Evolutionary conservation across 2,329 filamentous ascomycete genomes (phyloP), one percentile per base, ranked within the genome.

Genomic region (Shiraia sp.): DNA sequence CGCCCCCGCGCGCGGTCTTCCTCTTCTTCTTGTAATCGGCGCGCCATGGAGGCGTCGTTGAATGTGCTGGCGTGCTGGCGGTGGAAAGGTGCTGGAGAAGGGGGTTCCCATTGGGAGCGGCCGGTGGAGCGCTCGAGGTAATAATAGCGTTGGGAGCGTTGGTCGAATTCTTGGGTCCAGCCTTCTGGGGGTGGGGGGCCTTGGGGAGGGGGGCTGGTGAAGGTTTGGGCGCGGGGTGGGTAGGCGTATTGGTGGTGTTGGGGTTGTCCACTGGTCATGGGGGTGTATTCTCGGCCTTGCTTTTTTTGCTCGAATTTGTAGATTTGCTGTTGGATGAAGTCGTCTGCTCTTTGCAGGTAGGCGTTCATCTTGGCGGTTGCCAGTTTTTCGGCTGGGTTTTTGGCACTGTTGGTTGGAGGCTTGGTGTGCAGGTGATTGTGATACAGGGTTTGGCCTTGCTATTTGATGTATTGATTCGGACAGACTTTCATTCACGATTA

Each of bases 131-230:
- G 69, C 60, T 87, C 81, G 45, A 80, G 73, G 56, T 83, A 87
- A 68, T 80, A 87, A 71, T 79, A 85, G 40, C 79, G 78, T 58
- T 83, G 78, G 40, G 75, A 71, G 37, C 71, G 73, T 35, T 79
- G 75, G 54, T 87, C 83, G 64, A 77, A 87, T 62, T 84, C 78
- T 14, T 80, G 73, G 22, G 72, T 68, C 83, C 83, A 87, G 50
- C 82, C 83, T 9, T 49, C 46, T 2, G 60, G 57, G 32, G 22
- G 72, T 59, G 7, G 82, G 72, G 10, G 82, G 77, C 66, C 53
- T 39, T 43, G 46, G 10, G 43, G 44, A 14, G 51, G 55, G 14
- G 53, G 50, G 10, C 43, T 29, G 34, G 42, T 41, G 35, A 39
- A 28, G 8, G 40, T 34, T 29, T 38, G 12, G 31, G 42, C 19